Conservation (phyloP, 805 yeast species). For the Saccharomycopsis synnaedendra region DNA sequence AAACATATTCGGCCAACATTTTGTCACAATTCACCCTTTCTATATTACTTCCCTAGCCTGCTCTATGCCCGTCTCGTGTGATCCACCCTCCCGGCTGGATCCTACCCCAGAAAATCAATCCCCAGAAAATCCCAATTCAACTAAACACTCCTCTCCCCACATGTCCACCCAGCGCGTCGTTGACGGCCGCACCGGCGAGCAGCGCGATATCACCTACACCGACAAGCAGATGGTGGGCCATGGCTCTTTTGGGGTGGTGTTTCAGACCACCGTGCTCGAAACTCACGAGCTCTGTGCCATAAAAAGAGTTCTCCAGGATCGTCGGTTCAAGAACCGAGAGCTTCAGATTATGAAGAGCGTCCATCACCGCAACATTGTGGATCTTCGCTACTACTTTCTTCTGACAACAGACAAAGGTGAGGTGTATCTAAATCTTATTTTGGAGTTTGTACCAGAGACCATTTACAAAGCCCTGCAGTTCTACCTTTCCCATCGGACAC, state of each 20-base stretch:
- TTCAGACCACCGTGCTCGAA: conserved; percentile 69
- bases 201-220: conserved; percentile 56
- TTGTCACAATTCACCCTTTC: too few species aligned
- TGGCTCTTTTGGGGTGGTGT: conserved; percentile 99
- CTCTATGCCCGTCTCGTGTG: too few species aligned
- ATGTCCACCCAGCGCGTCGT: conserved; percentile 28
- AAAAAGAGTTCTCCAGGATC: conserved; percentile 93
- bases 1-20: too few species aligned
- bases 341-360: conserved; percentile 89
- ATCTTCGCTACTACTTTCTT: conserved; percentile 78
- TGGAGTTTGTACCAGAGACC: conserved; percentile 95
- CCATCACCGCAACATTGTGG: conserved; percentile 79
- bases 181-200: conserved; percentile 60
- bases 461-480: conserved; percentile 83
- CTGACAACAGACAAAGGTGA: conserved; percentile 61
- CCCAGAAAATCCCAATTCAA: too few species aligned
- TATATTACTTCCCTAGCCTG: too few species aligned
- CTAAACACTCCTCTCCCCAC: too few species aligned
- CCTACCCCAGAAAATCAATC: too few species aligned
- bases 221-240: conserved; percentile 91
- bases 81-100: too few species aligned
- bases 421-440: conserved; percentile 75
- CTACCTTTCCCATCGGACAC: conserved; percentile 58
- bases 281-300: conserved; percentile 79
- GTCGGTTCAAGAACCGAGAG: conserved; percentile 88